A percentile compares a stretch with the other conserved stretches of the same genome.
Evolutionary conservation across 2,329 filamentous ascomycete species (phyloP).

Genomic region (Xylariales sp.): DNA sequence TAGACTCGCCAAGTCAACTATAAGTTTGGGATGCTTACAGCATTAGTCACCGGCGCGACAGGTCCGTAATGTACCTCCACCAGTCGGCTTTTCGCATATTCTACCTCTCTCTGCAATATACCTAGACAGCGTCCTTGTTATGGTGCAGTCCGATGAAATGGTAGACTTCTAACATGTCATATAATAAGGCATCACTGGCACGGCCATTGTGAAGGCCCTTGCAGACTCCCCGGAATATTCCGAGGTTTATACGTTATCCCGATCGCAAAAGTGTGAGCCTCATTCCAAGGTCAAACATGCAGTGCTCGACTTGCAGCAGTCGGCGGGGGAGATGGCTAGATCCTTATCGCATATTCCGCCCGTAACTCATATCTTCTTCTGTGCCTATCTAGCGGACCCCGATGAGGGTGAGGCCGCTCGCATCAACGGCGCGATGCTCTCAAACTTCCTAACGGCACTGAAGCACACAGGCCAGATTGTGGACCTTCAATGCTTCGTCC

Average conservation of each 20-base stretch:
- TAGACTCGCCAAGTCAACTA: neutral
- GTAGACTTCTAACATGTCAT: neutral
- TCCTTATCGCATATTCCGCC: constrained; percentile 38
- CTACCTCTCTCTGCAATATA: neutral
- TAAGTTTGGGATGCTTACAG: constrained; percentile 29
- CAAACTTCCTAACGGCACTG: constrained; percentile 60
- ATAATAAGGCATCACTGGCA: constrained; percentile 39
- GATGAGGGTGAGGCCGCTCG: constrained; percentile 39
- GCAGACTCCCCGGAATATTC: constrained; percentile 34
- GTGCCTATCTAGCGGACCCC: constrained; percentile 36
- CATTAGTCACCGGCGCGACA: constrained; percentile 41
- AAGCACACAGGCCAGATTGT: constrained; percentile 55
- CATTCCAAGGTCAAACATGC: constrained; percentile 40
- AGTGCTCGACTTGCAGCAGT: constrained; percentile 37
- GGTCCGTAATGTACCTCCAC: constrained; percentile 19
- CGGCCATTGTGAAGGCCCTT: constrained; percentile 36
- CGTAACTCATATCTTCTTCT: constrained; percentile 41
- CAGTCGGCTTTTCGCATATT: neutral
- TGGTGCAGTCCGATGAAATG: neutral
- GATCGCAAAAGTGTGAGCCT: constrained; percentile 31
- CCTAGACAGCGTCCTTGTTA: neutral
- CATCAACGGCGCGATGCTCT: constrained; percentile 57
- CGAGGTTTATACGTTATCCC: constrained; percentile 39
- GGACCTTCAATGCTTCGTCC: constrained; percentile 59
- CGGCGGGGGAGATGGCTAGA: constrained; percentile 33